Evolutionary conservation across 495 filamentous ascomycete species (phyloP), one percentile per base, ranked within the genome.

Genomic region (Trichocladium uniseriatum): DNA sequence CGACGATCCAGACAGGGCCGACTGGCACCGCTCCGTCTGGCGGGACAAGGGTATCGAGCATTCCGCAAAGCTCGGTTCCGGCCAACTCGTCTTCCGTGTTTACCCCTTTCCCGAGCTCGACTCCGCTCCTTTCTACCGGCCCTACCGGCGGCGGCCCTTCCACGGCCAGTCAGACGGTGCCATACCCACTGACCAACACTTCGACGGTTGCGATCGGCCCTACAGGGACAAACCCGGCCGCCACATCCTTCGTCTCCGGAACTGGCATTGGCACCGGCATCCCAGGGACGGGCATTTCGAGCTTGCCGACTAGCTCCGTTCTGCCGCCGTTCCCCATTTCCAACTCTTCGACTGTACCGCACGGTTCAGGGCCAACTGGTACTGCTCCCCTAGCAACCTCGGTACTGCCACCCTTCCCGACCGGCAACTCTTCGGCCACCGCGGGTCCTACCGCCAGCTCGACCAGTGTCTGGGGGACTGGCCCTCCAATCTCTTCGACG

Each of bases 281-380:
- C 6, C 45, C 46, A 29, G 15, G 21, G 9, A 42, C 42, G 14
- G 46, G 50, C 2, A 41, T 37, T 24, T 49, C 53, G 22, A 14
- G 38, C 6, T 51, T 49, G 2, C 19, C 15, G 10, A 59, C 45
- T 7, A 43, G 46, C 45, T 54, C 52, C 16, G 49, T 42, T 6
- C 45, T 51, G 13, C 44, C 52, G n/a, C 64, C 59, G 18, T 64
- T 61, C 29, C 59, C 66, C 0, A 24, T 60, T 13, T 48, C 62
- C 5, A 67, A 67, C 47, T 51, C 50, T 15, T 60, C 67, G 21
- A 14, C 46, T 20, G 18, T 54, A 36, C 13, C 38, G 1, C 35
- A 16, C 8, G 56, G 52, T 19, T 28, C 43, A 31, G 16, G 18
- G 19, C 53, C 54, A 32, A 55, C 56, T 27, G 55, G 44, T 0